phyloP scores from a whole-genome alignment of 257 asterid genomes.

The Cordia subcordata region DNA sequence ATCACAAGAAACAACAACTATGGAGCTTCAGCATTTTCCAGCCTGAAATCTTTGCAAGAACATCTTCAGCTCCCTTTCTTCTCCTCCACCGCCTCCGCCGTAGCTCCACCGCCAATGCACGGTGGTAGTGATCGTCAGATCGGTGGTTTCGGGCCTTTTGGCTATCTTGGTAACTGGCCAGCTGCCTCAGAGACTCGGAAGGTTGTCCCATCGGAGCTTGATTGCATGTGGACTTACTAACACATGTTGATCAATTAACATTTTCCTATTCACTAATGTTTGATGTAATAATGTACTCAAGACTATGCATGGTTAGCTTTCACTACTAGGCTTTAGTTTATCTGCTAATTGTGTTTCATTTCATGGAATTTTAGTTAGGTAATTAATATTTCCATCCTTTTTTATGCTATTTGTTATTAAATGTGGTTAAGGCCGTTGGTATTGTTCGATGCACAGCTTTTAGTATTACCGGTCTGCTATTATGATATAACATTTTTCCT shows the following conservation, averaged over 20 bases:
- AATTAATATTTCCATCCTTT: too few relatives aligned
- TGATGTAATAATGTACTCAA: not conserved
- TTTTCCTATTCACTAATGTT: not conserved
- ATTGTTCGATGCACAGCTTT: not conserved
- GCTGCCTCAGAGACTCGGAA: slow-evolving; percentile 43
- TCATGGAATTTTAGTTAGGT: not conserved
- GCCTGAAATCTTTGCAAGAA: slow-evolving; percentile 65
- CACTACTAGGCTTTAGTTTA: too few relatives aligned
- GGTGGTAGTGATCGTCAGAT: slow-evolving; percentile 20
- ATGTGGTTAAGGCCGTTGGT: not conserved
- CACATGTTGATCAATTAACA: not conserved
- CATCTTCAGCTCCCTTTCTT: slow-evolving; percentile 53
- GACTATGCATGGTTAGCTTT: too few relatives aligned
- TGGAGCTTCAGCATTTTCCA: slow-evolving; percentile 38
- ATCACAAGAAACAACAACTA: slow-evolving; percentile 22
- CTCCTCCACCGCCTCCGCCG: slow-evolving; percentile 25
- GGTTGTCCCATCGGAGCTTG: slow-evolving; percentile 55
- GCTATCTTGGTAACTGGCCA: slow-evolving; percentile 37
- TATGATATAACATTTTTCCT: too few relatives aligned
- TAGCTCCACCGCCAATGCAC: slow-evolving; percentile 28
- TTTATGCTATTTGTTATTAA: too few relatives aligned
- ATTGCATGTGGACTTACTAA: slow-evolving; percentile 72
- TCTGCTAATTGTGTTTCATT: too few relatives aligned
- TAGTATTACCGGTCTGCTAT: too few relatives aligned
- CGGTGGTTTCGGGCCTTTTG: slow-evolving; percentile 19